phyloP scores from a whole-genome alignment of 352 stramenopile genomes.

The Phytophthora colocasiae region DNA sequence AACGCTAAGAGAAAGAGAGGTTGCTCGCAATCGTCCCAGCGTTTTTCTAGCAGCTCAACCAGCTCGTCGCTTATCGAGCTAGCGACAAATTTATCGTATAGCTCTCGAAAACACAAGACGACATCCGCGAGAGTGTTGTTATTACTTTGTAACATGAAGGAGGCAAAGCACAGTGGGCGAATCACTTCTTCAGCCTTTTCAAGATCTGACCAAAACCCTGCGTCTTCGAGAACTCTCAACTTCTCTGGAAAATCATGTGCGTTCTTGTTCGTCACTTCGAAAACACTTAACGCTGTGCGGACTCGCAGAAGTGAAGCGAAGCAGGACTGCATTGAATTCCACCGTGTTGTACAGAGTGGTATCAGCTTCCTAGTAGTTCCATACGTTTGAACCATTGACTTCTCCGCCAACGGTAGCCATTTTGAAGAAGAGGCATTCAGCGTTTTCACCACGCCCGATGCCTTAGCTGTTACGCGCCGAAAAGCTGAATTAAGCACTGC shows the following conservation, averaged over 20 bases:
- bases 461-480: not conserved
- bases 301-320: constrained; percentile 2
- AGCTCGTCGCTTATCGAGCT: not conserved
- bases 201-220: not conserved
- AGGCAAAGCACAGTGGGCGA: constrained; percentile 1
- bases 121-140: not conserved
- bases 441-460: not conserved
- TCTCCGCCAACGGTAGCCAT: not conserved
- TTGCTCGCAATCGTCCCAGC: not conserved
- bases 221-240: not conserved
- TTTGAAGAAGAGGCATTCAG: constrained; percentile 3
- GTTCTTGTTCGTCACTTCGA: not conserved
- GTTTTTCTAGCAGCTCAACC: not conserved
- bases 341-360: not conserved
- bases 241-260: not conserved
- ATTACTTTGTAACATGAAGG: not conserved
- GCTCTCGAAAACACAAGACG: not conserved
- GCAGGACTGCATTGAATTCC: not conserved
- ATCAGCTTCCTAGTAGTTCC: not conserved
- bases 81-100: not conserved
- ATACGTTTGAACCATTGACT: not conserved
- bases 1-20: too few relatives aligned
- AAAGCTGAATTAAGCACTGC: constrained; percentile 1
- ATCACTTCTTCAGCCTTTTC: not conserved
- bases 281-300: not conserved